Evolutionary conservation across 495 filamentous ascomycete genomes (phyloP), one percentile per base, ranked within the genome.

Genomic region (Daldinia bambusicola): DNA sequence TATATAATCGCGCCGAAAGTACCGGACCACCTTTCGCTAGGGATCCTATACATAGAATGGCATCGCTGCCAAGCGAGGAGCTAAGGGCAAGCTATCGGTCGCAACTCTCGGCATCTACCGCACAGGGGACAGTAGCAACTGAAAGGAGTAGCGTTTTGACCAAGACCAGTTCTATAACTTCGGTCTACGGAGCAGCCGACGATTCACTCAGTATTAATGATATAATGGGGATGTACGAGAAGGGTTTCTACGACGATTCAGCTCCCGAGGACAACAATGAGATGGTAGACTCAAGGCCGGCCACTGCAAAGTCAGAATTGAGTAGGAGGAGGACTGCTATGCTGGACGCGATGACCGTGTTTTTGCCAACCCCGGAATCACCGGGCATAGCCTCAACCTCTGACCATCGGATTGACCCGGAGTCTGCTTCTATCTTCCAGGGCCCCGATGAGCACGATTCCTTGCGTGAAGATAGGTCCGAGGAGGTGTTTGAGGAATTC

Each of bases 221-320:
- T 82, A 91, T 93, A 7, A 95, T 97, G 80, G 92, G 90, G 14
- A 94, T 97, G 91, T 97, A 97, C 76, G 90, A 92, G 61, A 88
- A 90, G 69, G 93, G 94, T 0, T 95, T 95, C 80, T 84, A 84
- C 61, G 90, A 92, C 70, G 86, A 88, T 61, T 80, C 80, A 22
- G 81, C 79, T 22, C 65, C 80, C 10, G 78, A 82, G 31, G 79
- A 80, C 26, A 74, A 80, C 6, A 66, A 79, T 53, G 77, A 80
- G 8, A 76, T 79, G 20, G 74, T 79, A 18, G 79, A 83, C 36
- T 67, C 66, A 1, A 67, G 69, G 34, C 70, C 79, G n/a, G 60
- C 58, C 2, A 71, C 71, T 3, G 75, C 74, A 22, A 75, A 62
- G 66, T 82, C 82, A 2, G 78, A 80, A 40, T 60, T 74, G 20